Percentiles rank a stretch among this genome's conserved stretches.
Conservation (phyloP, 495 filamentous ascomycete species). For the Tuber indicum region DNA sequence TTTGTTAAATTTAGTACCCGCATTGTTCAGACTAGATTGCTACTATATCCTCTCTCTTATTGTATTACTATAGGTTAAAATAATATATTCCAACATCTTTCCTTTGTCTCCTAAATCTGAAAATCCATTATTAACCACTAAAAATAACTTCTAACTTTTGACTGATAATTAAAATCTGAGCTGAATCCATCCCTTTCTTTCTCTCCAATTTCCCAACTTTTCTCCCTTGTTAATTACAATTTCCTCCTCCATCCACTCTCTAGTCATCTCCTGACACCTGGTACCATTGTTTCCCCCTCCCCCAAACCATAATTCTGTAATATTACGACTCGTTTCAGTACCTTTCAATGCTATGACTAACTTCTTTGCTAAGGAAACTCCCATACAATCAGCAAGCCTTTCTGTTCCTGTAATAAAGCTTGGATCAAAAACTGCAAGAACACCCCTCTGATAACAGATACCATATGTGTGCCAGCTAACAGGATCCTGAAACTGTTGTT, state of each 20-base stretch:
- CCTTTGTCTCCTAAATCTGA: too few species aligned
- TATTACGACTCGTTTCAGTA: background rate
- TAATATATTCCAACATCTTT: too few species aligned
- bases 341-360: constrained; percentile 12
- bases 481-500: too few species aligned
- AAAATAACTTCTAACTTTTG: too few species aligned
- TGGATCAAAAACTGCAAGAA: constrained; percentile 16
- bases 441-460: constrained; percentile 1
- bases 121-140: too few species aligned
- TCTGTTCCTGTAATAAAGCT: background rate
- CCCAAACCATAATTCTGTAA: constrained; percentile 22
- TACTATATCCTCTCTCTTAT: too few species aligned
- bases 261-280: constrained; percentile 15
- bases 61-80: too few species aligned
- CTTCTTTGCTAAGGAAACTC: constrained; percentile 1
- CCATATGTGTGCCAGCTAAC: constrained; percentile 17
- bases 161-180: too few species aligned
- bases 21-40: too few species aligned
- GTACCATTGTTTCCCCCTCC: constrained; percentile 3
- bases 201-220: constrained; percentile 17
- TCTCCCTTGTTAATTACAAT: constrained; percentile 8
- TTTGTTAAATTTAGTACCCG: too few species aligned
- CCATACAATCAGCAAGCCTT: background rate
- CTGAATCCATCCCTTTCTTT: constrained; percentile 12
- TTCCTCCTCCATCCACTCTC: constrained; percentile 19